Conservation (phyloP, 257 asterid genomes). For the Solanum neorickii region DNA sequence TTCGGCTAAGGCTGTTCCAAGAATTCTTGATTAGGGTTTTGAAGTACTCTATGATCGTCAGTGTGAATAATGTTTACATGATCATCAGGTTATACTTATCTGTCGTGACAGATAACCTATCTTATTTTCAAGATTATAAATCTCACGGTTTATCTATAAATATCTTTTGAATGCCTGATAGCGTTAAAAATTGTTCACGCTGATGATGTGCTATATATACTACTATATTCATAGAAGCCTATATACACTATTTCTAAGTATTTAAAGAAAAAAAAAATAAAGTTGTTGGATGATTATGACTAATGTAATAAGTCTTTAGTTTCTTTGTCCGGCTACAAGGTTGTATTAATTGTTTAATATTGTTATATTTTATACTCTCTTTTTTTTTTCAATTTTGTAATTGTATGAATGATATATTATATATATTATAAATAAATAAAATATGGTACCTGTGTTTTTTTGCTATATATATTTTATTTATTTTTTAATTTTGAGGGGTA, state of each 20-base stretch:
- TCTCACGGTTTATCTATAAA: not conserved
- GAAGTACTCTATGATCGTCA: not conserved
- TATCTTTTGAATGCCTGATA: not conserved
- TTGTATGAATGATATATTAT: not conserved
- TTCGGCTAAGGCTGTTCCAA: constrained; percentile 19
- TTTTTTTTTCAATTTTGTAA: not conserved
- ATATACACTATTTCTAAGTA: not conserved
- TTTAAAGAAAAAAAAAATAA: not conserved
- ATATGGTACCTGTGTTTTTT: not conserved
- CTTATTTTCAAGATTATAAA: not conserved
- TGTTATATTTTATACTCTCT: not conserved
- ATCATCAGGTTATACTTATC: not conserved
- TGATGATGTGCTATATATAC: not conserved
- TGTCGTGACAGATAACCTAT: not conserved
- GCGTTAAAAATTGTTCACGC: not conserved
- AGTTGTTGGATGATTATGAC: not conserved
- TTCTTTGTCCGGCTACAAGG: not conserved
- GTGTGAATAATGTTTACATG: not conserved
- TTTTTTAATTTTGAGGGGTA: not conserved
- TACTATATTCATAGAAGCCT: not conserved
- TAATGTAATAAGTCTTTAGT: not conserved
- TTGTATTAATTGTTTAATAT: not conserved
- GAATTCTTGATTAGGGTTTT: constrained; percentile 1
- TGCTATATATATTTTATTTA: not conserved
- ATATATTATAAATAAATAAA: not conserved